phyloP scores from a whole-genome alignment of 164 flowering plant genomes.

The Protea cynaroides region DNA sequence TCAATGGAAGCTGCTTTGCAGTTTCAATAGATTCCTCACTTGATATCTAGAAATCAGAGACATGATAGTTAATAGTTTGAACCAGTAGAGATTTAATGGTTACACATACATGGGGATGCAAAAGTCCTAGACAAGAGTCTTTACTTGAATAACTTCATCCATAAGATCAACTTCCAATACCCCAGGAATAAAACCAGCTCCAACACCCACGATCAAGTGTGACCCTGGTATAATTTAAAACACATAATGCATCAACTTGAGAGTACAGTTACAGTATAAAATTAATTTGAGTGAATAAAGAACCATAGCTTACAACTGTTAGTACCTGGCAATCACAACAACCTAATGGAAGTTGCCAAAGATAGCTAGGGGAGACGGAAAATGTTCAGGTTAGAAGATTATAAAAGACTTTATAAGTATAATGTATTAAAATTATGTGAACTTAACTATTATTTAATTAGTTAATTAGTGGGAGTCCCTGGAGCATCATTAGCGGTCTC shows the following conservation, averaged over 20 bases:
- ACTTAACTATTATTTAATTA: too few species aligned
- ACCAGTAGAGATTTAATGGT: background rate
- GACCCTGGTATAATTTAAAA: constrained; percentile 33
- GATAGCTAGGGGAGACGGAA: too few species aligned
- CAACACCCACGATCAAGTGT: constrained; percentile 70
- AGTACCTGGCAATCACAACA: too few species aligned
- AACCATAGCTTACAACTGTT: too few species aligned
- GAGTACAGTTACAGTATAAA: background rate
- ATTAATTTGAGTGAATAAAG: too few species aligned
- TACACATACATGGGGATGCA: too few species aligned
- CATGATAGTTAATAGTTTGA: background rate
- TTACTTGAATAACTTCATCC: constrained; percentile 39
- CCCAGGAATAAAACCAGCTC: constrained; percentile 67
- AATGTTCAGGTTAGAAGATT: too few species aligned
- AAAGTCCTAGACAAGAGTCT: constrained; percentile 2
- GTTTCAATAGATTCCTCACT: constrained; percentile 42
- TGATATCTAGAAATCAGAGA: constrained; percentile 19
- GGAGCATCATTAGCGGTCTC: too few species aligned
- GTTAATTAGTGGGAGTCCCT: too few species aligned
- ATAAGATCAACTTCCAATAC: constrained; percentile 37
- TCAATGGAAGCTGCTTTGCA: constrained; percentile 32
- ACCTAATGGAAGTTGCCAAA: too few species aligned
- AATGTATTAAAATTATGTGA: too few species aligned
- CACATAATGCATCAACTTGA: background rate
- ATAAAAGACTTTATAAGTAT: too few species aligned